Evolutionary conservation across 2,329 filamentous ascomycete genomes (phyloP), one percentile per base, ranked within the genome.

Genomic region (Diaporthe vaccinii): DNA sequence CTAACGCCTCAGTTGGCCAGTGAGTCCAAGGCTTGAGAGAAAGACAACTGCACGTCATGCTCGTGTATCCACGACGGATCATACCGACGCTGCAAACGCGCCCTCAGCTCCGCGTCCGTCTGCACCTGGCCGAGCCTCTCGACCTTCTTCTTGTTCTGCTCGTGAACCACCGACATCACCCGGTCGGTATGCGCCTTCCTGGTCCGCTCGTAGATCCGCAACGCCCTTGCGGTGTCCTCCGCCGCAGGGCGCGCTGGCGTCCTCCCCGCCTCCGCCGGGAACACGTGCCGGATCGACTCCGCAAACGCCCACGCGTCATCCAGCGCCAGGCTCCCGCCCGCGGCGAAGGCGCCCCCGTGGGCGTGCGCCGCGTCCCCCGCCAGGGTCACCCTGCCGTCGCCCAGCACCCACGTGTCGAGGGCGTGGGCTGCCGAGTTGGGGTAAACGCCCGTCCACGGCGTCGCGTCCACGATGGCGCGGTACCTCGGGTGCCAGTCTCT

Each of bases 61-160:
- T 87, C 86, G 28, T 85, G 84, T 41, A 88, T 81, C 87, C 86
- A 88, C 22, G 78, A 81, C 7, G 83, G 82, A 73, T 86, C 82
- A 3, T 81, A 79, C 6, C 86, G 80, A 28, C 77, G 82, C 34
- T 76, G 80, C 77, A 87, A 83, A 71, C 84, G 80, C 0, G 77
- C 53, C 59, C 82, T 77, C 53, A 87, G 77, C 62, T 83, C 80
- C 61, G 83, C 82, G 36, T 88, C 85, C 7, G 83, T 84, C 76
- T 85, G 82, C 2, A 46, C 67, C 53, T 77, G 74, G 0, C 74
- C 79, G 15, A 77, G 69, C 57, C 78, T 77, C 51, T 76, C 80
- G 2, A 82, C 74, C 51, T 81, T 79, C 17, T 79, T 78, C 53
- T 74, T 75, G 53, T 84, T 83, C 9, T 76, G 77, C 20, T 77